These are phyloP conservation scores for Ganoderma sinense DNA, from an alignment of 1,284 basidiomycete genomes.

Conservation along the genomic window DNA sequence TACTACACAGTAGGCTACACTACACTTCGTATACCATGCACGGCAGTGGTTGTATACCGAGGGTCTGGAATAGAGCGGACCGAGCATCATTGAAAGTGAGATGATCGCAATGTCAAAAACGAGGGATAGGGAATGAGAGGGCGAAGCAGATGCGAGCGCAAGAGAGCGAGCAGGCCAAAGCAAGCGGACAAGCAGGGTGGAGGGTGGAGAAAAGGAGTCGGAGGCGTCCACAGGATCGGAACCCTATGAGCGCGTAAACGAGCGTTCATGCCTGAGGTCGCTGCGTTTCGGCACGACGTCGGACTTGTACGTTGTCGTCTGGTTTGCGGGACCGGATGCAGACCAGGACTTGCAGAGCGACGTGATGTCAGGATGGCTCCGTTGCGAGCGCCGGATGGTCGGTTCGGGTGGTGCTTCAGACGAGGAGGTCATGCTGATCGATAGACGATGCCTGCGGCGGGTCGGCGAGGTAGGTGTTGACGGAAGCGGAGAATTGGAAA, in stretches of 20 bases:
- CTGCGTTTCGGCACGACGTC: slow-evolving; percentile 12
- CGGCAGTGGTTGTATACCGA: neutral
- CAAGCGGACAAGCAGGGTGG: neutral
- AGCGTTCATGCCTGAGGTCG: neutral
- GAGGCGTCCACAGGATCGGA: neutral
- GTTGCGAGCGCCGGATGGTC: slow-evolving; percentile 53
- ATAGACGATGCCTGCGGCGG: slow-evolving; percentile 26
- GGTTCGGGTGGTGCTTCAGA: slow-evolving; percentile 53
- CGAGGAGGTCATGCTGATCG: slow-evolving; percentile 44
- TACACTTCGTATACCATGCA: neutral
- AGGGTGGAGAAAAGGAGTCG: neutral
- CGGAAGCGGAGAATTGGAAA: slow-evolving; percentile 16
- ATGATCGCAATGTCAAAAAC: neutral
- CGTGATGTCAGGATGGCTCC: slow-evolving; percentile 64
- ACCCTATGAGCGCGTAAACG: neutral
- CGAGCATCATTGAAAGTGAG: neutral
- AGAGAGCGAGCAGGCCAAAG: neutral
- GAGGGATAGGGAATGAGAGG: neutral
- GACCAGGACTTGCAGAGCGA: slow-evolving; percentile 68
- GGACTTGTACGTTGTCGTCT: slow-evolving; percentile 48
- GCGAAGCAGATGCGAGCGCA: neutral
- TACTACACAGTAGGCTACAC: neutral
- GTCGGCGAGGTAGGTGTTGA: slow-evolving; percentile 14
- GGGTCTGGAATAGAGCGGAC: neutral
- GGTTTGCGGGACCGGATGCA: slow-evolving; percentile 60